A percentile compares a stretch with the other conserved stretches of the same genome.
Evolutionary conservation across 768 basidiomycete genomes (phyloP).

Genomic region (Boletus subparvulus): DNA sequence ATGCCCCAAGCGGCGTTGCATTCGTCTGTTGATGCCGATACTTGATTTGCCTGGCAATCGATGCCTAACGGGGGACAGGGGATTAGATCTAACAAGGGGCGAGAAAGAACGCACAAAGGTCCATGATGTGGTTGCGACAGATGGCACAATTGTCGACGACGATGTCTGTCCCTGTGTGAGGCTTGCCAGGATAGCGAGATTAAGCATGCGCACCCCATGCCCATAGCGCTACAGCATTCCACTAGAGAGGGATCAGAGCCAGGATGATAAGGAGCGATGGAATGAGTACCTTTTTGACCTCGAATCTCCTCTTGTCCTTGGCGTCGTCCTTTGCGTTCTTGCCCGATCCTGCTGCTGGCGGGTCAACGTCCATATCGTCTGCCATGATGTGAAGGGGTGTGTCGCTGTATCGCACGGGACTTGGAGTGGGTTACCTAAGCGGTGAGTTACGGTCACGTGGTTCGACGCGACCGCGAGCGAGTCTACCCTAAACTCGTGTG

Average conservation of each 20-base stretch:
- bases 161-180: constrained; percentile 61
- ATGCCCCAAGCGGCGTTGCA: constrained; percentile 99
- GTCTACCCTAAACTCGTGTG: constrained; percentile 38
- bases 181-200: not conserved
- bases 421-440: constrained; percentile 18
- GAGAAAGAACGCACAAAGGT: constrained; percentile 72
- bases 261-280: not conserved
- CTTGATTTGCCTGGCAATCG: constrained; percentile 99
- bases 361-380: constrained; percentile 73
- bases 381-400: constrained; percentile 40
- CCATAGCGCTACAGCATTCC: constrained; percentile 99
- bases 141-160: constrained; percentile 99
- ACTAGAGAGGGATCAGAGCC: constrained; percentile 47
- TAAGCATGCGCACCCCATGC: constrained; percentile 77
- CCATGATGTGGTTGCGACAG: constrained; percentile 99
- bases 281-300: constrained; percentile 91
- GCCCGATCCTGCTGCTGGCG: constrained; percentile 33
- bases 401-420: not conserved
- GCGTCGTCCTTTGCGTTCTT: constrained; percentile 52
- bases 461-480: constrained; percentile 36
- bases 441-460: constrained; percentile 33
- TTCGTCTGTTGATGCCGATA: constrained; percentile 93
- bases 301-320: constrained; percentile 85
- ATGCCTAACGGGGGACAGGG: constrained; percentile 62
- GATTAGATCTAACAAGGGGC: not conserved